Conservation (phyloP, 352 stramenopile genomes). For the Phytophthora niederhauseri region DNA sequence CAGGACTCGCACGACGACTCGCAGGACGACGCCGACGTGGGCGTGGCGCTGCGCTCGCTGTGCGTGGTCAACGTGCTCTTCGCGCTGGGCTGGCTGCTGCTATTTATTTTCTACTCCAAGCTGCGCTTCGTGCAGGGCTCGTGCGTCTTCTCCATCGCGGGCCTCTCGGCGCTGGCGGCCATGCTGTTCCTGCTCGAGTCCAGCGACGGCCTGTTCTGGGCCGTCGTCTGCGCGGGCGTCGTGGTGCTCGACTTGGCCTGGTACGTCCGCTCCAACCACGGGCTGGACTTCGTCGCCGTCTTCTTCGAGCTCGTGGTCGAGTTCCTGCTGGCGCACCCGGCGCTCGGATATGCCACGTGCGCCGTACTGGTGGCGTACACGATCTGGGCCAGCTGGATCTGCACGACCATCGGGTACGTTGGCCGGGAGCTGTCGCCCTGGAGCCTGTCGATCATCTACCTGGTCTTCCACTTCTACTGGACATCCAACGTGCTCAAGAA, state of each 20-base stretch:
- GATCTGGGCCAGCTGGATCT: constrained; percentile 82
- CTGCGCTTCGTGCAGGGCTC: constrained; percentile 74
- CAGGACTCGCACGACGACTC: constrained; percentile 24
- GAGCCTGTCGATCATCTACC: constrained; percentile 70
- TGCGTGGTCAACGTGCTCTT: constrained; percentile 79
- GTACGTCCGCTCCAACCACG: constrained; percentile 68
- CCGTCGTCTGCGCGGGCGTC: constrained; percentile 41
- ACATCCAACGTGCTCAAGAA: constrained; percentile 90
- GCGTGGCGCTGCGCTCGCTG: constrained; percentile 63
- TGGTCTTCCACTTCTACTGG: constrained; percentile 91
- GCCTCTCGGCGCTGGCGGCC: constrained; percentile 54
- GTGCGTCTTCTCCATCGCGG: constrained; percentile 65
- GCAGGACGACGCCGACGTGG: constrained; percentile 50
- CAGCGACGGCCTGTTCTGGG: constrained; percentile 53
- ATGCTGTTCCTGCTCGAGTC: constrained; percentile 65
- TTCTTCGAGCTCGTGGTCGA: constrained; percentile 85
- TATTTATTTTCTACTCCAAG: constrained; percentile 82
- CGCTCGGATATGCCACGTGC: constrained; percentile 58
- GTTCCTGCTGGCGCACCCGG: constrained; percentile 60
- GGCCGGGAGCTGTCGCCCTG: constrained; percentile 66
- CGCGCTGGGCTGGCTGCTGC: constrained; percentile 65
- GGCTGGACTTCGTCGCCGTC: constrained; percentile 84
- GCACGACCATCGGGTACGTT: constrained; percentile 75
- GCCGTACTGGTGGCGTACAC: constrained; percentile 67
- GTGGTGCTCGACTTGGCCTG: constrained; percentile 69